Percentiles rank a stretch among this genome's conserved stretches.
These are phyloP conservation scores for Globisporangium mamillatum DNA, from an alignment of 352 stramenopile genomes.

Conservation along the genomic window DNA sequence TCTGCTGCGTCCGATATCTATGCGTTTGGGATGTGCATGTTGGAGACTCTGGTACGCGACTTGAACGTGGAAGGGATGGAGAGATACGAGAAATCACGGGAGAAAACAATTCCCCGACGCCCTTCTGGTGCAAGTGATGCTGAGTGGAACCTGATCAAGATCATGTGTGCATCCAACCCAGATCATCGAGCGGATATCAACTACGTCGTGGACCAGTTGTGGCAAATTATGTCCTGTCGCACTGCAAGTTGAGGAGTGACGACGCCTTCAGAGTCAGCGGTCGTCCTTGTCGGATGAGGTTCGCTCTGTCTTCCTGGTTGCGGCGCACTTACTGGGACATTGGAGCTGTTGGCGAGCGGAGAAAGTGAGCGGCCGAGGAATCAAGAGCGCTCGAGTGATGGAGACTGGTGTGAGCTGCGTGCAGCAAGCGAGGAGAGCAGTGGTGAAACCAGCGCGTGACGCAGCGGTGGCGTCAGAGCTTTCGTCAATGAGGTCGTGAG, in stretches of 20 bases:
- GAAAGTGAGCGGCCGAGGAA: too few species aligned
- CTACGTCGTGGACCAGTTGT: not conserved
- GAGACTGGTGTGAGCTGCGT: not conserved
- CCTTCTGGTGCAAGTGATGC: not conserved
- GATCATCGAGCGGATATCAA: not conserved
- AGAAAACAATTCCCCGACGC: not conserved
- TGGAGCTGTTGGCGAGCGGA: too few species aligned
- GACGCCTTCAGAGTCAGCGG: not conserved
- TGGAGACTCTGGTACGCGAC: not conserved
- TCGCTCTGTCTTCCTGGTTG: too few species aligned
- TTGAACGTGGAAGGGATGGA: not conserved
- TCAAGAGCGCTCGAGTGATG: not conserved
- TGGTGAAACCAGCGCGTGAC: not conserved
- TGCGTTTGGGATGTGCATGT: not conserved
- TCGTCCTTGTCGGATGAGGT: not conserved
- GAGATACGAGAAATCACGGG: not conserved
- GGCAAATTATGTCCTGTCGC: not conserved
- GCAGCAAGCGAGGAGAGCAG: not conserved
- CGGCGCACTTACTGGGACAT: too few species aligned
- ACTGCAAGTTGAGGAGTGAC: not conserved
- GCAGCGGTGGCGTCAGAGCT: not conserved
- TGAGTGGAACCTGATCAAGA: not conserved
- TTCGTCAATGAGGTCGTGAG: not conserved
- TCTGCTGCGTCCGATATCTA: not conserved
- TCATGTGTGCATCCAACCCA: not conserved